These are phyloP conservation scores for Lepidium didymum DNA, from an alignment of 345 rosid species.

Conservation along the genomic window DNA sequence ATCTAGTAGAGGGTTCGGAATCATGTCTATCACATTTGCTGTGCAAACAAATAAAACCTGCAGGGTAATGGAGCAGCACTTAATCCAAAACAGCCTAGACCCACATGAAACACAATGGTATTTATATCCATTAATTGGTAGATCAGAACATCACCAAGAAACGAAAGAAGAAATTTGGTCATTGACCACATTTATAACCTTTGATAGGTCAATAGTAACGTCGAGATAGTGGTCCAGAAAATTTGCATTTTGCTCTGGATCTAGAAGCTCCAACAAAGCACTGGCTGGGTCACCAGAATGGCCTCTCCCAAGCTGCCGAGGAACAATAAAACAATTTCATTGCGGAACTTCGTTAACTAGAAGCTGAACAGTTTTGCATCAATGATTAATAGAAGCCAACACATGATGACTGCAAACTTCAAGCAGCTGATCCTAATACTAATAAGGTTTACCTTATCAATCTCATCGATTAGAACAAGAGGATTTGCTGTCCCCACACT, in stretches of 20 bases:
- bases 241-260: constrained; percentile 99
- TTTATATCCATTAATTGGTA: background rate
- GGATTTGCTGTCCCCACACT: constrained; percentile 98
- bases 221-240: constrained; percentile 98
- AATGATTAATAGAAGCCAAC: background rate
- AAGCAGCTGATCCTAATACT: constrained; percentile 3
- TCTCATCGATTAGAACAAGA: constrained; percentile 97
- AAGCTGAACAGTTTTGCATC: background rate
- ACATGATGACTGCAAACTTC: background rate
- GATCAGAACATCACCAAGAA: background rate
- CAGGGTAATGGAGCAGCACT: constrained; percentile 11
- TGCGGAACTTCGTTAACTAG: background rate
- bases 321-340: background rate
- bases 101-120: constrained; percentile 6
- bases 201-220: constrained; percentile 88
- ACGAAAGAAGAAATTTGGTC: background rate
- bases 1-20: constrained; percentile 96
- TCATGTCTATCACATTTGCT: constrained; percentile 90
- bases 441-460: constrained; percentile 69
- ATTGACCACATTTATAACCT: constrained; percentile 43
- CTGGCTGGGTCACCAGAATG: constrained; percentile 99
- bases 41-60: constrained; percentile 99
- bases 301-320: constrained; percentile 85
- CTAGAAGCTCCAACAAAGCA: constrained; percentile 97
- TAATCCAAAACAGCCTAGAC: background rate